phyloP scores from a whole-genome alignment of 768 basidiomycete genomes.

The Lyophyllum decastes region DNA sequence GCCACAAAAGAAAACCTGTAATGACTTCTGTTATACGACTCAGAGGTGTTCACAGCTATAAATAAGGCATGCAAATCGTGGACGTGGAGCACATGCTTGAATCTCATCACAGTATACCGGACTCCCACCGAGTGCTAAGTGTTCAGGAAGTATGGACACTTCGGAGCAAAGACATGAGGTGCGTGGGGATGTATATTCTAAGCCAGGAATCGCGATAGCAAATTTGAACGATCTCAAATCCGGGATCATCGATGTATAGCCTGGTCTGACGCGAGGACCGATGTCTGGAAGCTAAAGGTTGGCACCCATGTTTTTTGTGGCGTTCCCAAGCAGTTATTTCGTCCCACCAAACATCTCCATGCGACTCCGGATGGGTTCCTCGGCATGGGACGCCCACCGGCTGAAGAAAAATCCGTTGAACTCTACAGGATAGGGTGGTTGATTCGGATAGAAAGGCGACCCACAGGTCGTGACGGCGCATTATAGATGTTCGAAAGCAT shows the following conservation, averaged over 20 bases:
- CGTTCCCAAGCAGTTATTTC: too few relatives aligned
- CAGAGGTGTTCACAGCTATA: slow-evolving; percentile 3
- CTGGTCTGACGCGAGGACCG: neutral
- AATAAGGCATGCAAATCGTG: slow-evolving; percentile 8
- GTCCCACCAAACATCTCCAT: too few relatives aligned
- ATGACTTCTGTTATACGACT: slow-evolving; percentile 1
- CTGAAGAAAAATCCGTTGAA: too few relatives aligned
- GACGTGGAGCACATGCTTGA: slow-evolving; percentile 5
- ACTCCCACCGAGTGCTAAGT: slow-evolving; percentile 8
- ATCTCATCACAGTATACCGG: neutral
- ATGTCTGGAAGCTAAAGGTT: too few relatives aligned
- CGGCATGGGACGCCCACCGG: too few relatives aligned
- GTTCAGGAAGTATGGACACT: neutral
- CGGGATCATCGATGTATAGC: neutral
- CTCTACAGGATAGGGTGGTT: too few relatives aligned
- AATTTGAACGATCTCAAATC: neutral
- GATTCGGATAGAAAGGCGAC: too few relatives aligned
- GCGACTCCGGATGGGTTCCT: too few relatives aligned
- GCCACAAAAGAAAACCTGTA: neutral
- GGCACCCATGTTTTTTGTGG: too few relatives aligned
- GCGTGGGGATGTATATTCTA: neutral
- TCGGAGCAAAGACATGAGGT: neutral
- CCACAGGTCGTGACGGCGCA: too few relatives aligned
- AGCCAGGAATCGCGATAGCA: slow-evolving; percentile 5
- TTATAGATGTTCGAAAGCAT: too few relatives aligned